Base-by-base conservation (phyloP, 2,329 filamentous ascomycete genomes). In the Neurospora sp. region DNA sequence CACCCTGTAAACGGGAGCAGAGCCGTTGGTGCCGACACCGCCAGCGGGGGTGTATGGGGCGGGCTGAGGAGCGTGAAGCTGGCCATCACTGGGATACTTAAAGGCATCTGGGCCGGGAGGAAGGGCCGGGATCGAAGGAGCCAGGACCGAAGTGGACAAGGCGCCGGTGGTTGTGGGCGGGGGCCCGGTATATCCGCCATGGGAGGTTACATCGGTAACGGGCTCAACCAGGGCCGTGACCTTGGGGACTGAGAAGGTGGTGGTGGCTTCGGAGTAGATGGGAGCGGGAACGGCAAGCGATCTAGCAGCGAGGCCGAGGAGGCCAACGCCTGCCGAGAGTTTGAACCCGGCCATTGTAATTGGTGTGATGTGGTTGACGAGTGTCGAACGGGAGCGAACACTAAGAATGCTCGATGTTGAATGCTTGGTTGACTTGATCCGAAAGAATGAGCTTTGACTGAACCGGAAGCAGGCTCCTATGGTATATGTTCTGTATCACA, bases 1-100 rank as follows among this genome's bases (percentile, higher is more conserved):
- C 0, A 92, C 89, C 71, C 90, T 88, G 79, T 95, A 95, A 1
- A 93, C 87, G 1, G 92, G 92, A 62, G 85, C 84, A 0, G 88
- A 87, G n/a, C 91, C 91, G 71, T 95, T 94, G 62, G 91, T 93
- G 2, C 91, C 92, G 1, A 91, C 79, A 12, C 92, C 92, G 70
- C 92, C 91, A 43, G 83, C 86, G 0, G 92, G 92, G 0, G 85
- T 86, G 80, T 90, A 95, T 0, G 91, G 91, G 0, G 88, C 88
- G 1, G 92, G 91, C 78, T 92, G 81, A 1, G 86, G 82, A n/a
- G 86, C 81, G 69, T 91, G 86, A 1, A 94, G 86, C 69, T 85
- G 77, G 12, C 92, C 92, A 74, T 94, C 85, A 8, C 88, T 86
- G 10, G 90, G 90, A 77, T 96, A 96, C 66, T 87, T 86, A 43